Evolutionary conservation across 1,139 yeast genomes (phyloP).

Genomic region (Torulaspora globosa): DNA sequence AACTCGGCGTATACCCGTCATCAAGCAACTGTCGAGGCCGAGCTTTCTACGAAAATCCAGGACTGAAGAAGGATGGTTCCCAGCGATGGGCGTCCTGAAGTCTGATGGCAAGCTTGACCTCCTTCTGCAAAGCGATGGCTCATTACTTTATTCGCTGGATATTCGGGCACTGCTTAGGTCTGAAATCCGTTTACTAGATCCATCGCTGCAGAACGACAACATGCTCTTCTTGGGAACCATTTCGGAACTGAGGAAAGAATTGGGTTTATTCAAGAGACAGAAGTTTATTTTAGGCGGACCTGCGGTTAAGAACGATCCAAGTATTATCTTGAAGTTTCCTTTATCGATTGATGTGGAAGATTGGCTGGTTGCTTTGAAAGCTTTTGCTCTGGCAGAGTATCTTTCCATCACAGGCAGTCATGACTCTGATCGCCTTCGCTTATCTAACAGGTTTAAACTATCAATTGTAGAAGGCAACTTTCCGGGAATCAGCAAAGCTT

Average conservation of each 20-base stretch:
- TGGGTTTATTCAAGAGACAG: constrained; percentile 20
- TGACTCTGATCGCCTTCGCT: constrained; percentile 39
- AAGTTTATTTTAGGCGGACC: constrained; percentile 29
- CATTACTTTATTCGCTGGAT: constrained; percentile 59
- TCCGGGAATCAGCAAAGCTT: constrained; percentile 14
- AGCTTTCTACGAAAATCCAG: constrained; percentile 16
- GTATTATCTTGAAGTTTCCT: constrained; percentile 58
- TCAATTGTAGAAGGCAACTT: constrained; percentile 70
- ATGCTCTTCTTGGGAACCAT: constrained; percentile 58
- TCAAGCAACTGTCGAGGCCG: constrained; percentile 14
- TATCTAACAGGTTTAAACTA: constrained; percentile 50
- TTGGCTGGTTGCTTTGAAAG: constrained; percentile 73
- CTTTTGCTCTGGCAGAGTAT: constrained; percentile 61
- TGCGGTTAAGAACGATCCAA: constrained; percentile 12
- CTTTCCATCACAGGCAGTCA: constrained; percentile 31
- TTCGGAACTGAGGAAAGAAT: constrained; percentile 45
- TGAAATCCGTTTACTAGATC: constrained; percentile 65
- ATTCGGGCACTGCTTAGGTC: constrained; percentile 54
- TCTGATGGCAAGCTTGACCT: constrained; percentile 64
- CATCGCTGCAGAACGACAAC: constrained; percentile 57
- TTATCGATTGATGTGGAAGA: constrained; percentile 71
- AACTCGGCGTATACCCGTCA: constrained; percentile 42
- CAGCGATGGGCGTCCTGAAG: constrained; percentile 67
- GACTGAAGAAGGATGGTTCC: constrained; percentile 63
- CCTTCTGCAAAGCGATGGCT: constrained; percentile 62